These are phyloP conservation scores for Medicago ruthenica DNA, from an alignment of 306 rosid species.

Conservation along the genomic window DNA sequence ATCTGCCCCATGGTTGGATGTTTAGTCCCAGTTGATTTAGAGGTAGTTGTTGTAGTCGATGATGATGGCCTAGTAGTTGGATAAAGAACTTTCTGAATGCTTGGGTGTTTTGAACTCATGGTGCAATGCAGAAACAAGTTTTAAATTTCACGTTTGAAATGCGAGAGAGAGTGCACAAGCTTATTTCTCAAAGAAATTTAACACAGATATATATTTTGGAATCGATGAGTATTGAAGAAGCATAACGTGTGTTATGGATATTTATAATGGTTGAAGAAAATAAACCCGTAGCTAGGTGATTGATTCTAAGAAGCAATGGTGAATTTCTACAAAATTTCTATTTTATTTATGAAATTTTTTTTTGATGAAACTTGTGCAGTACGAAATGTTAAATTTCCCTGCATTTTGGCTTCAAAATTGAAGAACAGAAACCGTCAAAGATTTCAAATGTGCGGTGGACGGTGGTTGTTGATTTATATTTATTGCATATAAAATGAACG, in stretches of 20 bases:
- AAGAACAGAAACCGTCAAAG: no score
- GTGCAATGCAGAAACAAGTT: background rate
- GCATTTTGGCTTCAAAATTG: background rate
- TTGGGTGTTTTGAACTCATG: no score
- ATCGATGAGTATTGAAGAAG: background rate
- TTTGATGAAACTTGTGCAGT: background rate
- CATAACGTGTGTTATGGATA: no score
- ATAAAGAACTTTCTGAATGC: background rate
- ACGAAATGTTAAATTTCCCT: background rate
- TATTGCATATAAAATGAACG: no score
- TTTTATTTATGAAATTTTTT: background rate
- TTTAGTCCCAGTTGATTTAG: background rate
- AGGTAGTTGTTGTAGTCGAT: background rate
- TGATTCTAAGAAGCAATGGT: no score
- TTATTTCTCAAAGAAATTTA: no score
- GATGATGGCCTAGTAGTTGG: constrained; percentile 22
- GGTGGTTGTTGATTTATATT: no score
- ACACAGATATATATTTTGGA: background rate
- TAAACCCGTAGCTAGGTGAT: no score
- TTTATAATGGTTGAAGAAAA: no score
- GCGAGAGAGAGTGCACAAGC: background rate
- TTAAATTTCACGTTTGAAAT: no score
- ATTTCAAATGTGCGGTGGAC: no score
- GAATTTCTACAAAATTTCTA: background rate
- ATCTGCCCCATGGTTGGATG: background rate